These are phyloP conservation scores for Pichia cactophila DNA, from an alignment of 1,139 yeast genomes.

Conservation along the genomic window DNA sequence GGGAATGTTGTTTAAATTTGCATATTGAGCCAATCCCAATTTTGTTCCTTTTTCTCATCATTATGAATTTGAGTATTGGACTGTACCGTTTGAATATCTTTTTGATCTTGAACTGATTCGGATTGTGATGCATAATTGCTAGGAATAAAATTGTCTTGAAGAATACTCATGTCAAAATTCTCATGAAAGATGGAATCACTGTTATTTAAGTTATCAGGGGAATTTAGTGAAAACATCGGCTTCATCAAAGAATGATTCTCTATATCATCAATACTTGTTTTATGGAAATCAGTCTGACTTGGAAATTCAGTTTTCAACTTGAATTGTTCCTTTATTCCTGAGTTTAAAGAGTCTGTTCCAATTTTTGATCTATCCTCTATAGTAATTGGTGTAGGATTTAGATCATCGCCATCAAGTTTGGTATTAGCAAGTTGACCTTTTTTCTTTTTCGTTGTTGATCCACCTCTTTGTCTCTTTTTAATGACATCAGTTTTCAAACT, in stretches of 20 bases:
- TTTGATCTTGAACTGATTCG: neutral
- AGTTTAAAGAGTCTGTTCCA: neutral
- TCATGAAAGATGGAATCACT: neutral
- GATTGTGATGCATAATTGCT: neutral
- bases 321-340: neutral
- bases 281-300: neutral
- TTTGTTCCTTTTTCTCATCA: conserved; percentile 9
- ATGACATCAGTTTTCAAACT: conserved; percentile 88
- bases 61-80: neutral
- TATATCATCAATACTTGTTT: too few relatives aligned
- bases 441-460: conserved; percentile 19
- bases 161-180: neutral
- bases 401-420: conserved; percentile 26
- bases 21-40: conserved; percentile 30
- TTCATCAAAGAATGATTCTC: neutral
- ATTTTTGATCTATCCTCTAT: conserved; percentile 1
- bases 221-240: neutral
- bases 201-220: neutral
- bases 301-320: neutral
- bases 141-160: neutral
- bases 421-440: conserved; percentile 11
- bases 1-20: conserved; percentile 14
- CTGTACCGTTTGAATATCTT: neutral
- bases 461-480: conserved; percentile 53
- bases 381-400: conserved; percentile 24